Percentiles rank a stretch among this genome's conserved stretches.
Conservation (phyloP, 108 stramenopile species). For the Seminavis robusta region DNA sequence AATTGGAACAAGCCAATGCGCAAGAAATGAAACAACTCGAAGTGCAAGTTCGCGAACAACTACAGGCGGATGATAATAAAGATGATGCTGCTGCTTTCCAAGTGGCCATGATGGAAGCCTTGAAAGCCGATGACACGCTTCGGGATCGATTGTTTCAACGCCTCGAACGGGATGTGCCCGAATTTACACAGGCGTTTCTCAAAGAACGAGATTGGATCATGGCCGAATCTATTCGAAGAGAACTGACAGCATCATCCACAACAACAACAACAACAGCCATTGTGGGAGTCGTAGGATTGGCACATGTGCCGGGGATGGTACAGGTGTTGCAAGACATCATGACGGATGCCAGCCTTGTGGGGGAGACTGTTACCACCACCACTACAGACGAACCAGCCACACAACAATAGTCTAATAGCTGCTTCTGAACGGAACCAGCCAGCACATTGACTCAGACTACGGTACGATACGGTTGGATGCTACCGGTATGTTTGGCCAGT, state of each 20-base stretch:
- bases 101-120: slow-evolving; percentile 28
- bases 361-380: no score
- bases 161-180: slow-evolving; percentile 32
- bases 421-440: no score
- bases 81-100: slow-evolving; percentile 17
- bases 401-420: no score
- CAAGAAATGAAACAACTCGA: slow-evolving; percentile 27
- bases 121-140: slow-evolving; percentile 25
- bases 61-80: background rate
- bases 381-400: no score
- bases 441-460: no score
- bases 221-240: slow-evolving; percentile 21
- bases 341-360: no score
- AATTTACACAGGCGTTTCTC: slow-evolving; percentile 33
- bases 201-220: slow-evolving; percentile 38
- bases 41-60: slow-evolving; percentile 7
- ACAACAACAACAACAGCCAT: slow-evolving; percentile 5
- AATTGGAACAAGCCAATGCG: slow-evolving; percentile 7
- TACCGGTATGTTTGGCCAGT: no score
- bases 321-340: slow-evolving; percentile 11
- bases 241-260: slow-evolving; percentile 1
- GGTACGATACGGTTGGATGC: no score
- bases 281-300: slow-evolving; percentile 32
- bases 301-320: slow-evolving; percentile 30
- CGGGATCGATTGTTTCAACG: slow-evolving; percentile 23